phyloP scores from a whole-genome alignment of 805 yeast genomes.

The Lipomyces spencermartinsiae region DNA sequence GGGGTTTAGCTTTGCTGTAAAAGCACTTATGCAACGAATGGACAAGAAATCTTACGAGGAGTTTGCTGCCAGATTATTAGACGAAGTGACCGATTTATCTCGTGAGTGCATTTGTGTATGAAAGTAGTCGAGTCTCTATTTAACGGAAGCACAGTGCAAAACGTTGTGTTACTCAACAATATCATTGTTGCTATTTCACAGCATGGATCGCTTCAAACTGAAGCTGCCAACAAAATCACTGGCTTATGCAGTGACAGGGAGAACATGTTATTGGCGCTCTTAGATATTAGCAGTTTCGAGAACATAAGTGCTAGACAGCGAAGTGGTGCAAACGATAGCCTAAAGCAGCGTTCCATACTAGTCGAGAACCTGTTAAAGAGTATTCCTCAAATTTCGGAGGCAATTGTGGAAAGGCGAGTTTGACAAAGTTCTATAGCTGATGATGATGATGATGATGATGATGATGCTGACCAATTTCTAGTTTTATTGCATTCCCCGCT shows the following conservation, averaged over 20 bases:
- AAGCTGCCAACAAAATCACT: constrained; percentile 15
- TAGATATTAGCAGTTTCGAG: constrained; percentile 13
- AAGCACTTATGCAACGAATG: constrained; percentile 63
- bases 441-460: no score
- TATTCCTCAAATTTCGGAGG: constrained; percentile 13
- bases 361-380: constrained; percentile 18
- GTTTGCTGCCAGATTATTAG: constrained; percentile 16
- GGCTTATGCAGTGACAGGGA: constrained; percentile 3
- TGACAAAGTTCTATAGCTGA: neutral
- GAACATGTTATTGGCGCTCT: constrained; percentile 20
- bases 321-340: constrained; percentile 22
- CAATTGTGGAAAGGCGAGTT: constrained; percentile 56
- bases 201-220: constrained; percentile 10
- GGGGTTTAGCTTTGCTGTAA: constrained; percentile 82
- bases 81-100: constrained; percentile 19
- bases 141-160: constrained; percentile 18
- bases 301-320: constrained; percentile 21
- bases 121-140: neutral
- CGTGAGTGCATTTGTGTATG: constrained; percentile 15
- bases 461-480: neutral
- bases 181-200: constrained; percentile 15
- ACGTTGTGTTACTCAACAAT: constrained; percentile 17
- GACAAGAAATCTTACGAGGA: constrained; percentile 8
- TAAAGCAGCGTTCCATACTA: constrained; percentile 28
- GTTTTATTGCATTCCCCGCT: constrained; percentile 61